Conservation (phyloP, 805 yeast genomes). For the Teunomyces kruisii region DNA sequence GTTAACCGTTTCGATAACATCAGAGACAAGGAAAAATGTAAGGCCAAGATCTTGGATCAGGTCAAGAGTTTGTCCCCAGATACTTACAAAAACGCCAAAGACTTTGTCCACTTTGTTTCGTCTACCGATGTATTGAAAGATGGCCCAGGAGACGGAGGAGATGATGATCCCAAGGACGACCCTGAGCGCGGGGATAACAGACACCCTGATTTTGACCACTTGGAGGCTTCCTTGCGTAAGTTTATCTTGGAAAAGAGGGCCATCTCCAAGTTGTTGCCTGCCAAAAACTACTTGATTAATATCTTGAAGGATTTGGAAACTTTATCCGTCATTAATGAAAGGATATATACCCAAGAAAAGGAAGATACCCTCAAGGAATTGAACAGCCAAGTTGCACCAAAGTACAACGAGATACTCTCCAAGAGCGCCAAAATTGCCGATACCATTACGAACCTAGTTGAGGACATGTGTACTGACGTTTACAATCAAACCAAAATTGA, state of each 20-base stretch:
- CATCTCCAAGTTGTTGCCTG: slow-evolving; percentile 85
- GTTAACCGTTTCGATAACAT: slow-evolving; percentile 91
- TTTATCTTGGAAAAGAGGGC: slow-evolving; percentile 89
- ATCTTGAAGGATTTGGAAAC: slow-evolving; percentile 62
- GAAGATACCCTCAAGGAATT: slow-evolving; percentile 50
- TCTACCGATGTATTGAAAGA: slow-evolving; percentile 49
- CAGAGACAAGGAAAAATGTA: slow-evolving; percentile 76
- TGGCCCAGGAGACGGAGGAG: slow-evolving; percentile 30
- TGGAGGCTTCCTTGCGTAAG: slow-evolving; percentile 81
- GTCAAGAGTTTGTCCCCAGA: slow-evolving; percentile 85
- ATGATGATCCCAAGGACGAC: slow-evolving; percentile 34
- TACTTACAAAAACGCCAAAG: slow-evolving; percentile 82
- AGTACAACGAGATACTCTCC: slow-evolving; percentile 52
- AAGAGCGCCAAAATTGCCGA: slow-evolving; percentile 58
- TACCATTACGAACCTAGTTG: slow-evolving; percentile 61
- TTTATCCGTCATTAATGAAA: slow-evolving; percentile 62
- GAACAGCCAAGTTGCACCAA: slow-evolving; percentile 55
- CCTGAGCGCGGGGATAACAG: slow-evolving; percentile 27
- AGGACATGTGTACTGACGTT: slow-evolving; percentile 53
- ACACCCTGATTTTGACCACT: slow-evolving; percentile 72
- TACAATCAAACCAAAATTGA: slow-evolving; percentile 60
- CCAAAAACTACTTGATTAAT: slow-evolving; percentile 79
- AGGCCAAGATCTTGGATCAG: slow-evolving; percentile 74
- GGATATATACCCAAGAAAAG: slow-evolving; percentile 51
- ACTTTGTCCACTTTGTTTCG: slow-evolving; percentile 90